Percentiles rank a stretch among this genome's conserved stretches.
Conservation (phyloP, 2,329 filamentous ascomycete genomes). For the Didymella arachidicola region DNA sequence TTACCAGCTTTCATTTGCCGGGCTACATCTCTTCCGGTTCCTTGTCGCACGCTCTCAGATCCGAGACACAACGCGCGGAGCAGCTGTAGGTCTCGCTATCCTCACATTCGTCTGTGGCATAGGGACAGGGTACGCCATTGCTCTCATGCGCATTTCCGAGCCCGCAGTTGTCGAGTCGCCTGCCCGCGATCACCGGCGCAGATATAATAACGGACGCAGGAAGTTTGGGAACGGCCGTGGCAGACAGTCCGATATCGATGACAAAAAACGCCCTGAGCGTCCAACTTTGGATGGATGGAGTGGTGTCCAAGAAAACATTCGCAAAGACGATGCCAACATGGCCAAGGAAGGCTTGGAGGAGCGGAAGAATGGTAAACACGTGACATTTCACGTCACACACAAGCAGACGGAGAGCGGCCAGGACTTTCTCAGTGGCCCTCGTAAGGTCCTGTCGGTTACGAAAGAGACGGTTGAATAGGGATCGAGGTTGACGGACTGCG, state of each 20-base stretch:
- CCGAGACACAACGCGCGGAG: conserved; percentile 1
- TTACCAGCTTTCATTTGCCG: background rate
- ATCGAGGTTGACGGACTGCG: background rate
- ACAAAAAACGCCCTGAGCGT: conserved; percentile 4
- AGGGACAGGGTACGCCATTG: conserved; percentile 5
- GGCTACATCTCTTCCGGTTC: background rate
- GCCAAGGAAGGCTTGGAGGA: conserved; percentile 2
- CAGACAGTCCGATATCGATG: background rate
- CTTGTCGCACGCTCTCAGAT: background rate
- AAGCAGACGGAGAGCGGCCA: conserved; percentile 10
- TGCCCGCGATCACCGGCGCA: background rate
- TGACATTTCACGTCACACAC: conserved; percentile 19
- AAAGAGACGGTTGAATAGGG: conserved; percentile 15
- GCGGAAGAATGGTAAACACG: conserved; percentile 2
- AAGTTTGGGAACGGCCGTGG: conserved; percentile 6
- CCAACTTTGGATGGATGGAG: conserved; percentile 15
- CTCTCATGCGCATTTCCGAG: background rate
- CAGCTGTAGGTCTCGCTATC: background rate
- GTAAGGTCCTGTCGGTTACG: conserved; percentile 9
- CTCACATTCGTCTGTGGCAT: conserved; percentile 6
- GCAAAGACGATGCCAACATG: conserved; percentile 10
- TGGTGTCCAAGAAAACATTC: conserved; percentile 13
- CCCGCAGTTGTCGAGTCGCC: background rate
- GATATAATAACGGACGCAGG: background rate
- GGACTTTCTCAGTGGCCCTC: conserved; percentile 4